These are phyloP conservation scores for Aspergillus niger DNA, from an alignment of 2,329 filamentous ascomycete species.

Conservation along the genomic window DNA sequence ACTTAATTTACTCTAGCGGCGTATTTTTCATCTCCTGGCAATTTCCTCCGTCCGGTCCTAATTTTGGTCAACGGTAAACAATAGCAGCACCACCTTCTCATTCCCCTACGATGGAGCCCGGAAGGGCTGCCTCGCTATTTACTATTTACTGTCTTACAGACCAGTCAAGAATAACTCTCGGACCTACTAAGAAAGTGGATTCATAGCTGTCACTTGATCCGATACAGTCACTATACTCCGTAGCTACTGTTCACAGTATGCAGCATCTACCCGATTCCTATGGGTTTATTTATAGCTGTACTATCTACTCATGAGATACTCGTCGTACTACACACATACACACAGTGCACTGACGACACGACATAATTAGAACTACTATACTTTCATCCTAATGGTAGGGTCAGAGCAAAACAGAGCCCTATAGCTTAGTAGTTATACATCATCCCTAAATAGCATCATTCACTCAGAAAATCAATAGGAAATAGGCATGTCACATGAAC, in stretches of 20 bases:
- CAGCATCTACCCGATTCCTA: not conserved
- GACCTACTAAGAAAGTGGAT: not conserved
- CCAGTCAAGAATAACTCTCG: not conserved
- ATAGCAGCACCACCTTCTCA: not conserved
- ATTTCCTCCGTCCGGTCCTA: slow-evolving; percentile 1
- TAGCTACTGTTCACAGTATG: not conserved
- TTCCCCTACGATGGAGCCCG: too few relatives aligned
- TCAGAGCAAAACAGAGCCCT: too few relatives aligned
- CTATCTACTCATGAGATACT: too few relatives aligned
- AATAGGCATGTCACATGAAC: too few relatives aligned
- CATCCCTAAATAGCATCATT: too few relatives aligned
- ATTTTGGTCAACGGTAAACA: slow-evolving; percentile 3
- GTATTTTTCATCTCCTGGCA: not conserved
- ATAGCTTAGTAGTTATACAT: too few relatives aligned
- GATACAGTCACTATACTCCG: not conserved
- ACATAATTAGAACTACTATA: too few relatives aligned
- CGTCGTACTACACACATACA: not conserved
- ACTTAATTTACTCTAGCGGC: slow-evolving; percentile 6
- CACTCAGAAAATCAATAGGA: too few relatives aligned
- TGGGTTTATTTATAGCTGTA: not conserved
- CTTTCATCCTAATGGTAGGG: too few relatives aligned
- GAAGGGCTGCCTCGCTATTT: too few relatives aligned
- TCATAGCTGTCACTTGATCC: not conserved
- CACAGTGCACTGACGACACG: too few relatives aligned
- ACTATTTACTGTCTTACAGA: not conserved